Conservation (phyloP, 2,329 filamentous ascomycete species). For the Fusarium buharicum region DNA sequence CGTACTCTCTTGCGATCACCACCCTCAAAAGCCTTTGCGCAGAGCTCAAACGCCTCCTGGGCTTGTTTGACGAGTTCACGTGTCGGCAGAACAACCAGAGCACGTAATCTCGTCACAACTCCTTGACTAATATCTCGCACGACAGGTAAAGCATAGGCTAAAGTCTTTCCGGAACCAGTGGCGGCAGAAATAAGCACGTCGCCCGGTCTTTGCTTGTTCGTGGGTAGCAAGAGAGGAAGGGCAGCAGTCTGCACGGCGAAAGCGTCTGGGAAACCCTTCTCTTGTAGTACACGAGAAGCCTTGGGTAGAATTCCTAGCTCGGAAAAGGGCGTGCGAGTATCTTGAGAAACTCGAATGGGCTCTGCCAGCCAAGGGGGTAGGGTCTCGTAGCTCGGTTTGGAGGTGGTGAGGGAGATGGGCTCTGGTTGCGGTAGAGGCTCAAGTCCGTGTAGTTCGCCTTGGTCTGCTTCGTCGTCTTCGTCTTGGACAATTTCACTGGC, state of each 20-base stretch:
- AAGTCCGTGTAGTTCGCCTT: conserved; percentile 72
- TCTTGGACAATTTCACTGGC: conserved; percentile 55
- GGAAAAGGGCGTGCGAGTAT: conserved; percentile 69
- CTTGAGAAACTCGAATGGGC: conserved; percentile 74
- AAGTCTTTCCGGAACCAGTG: conserved; percentile 94
- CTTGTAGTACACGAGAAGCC: conserved; percentile 69
- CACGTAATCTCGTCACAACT: conserved; percentile 74
- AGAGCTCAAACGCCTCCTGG: conserved; percentile 79
- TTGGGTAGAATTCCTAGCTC: conserved; percentile 70
- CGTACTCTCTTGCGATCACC: conserved; percentile 73
- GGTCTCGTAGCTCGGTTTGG: conserved; percentile 76
- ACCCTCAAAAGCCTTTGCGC: conserved; percentile 69
- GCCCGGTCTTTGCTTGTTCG: conserved; percentile 68
- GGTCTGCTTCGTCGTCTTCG: conserved; percentile 48
- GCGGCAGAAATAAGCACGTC: conserved; percentile 92
- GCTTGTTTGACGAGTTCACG: conserved; percentile 91
- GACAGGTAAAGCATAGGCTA: conserved; percentile 90
- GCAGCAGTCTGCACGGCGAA: conserved; percentile 62
- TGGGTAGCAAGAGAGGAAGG: conserved; percentile 80
- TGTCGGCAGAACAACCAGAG: conserved; percentile 88
- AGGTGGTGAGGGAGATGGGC: conserved; percentile 65
- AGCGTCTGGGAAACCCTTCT: conserved; percentile 61
- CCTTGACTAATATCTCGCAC: conserved; percentile 77
- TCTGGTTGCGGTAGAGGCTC: conserved; percentile 84
- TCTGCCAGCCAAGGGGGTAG: conserved; percentile 83